Percentiles rank a stretch among this genome's conserved stretches.
Conservation (phyloP, 768 basidiomycete genomes). For the Boletellus sp. region DNA sequence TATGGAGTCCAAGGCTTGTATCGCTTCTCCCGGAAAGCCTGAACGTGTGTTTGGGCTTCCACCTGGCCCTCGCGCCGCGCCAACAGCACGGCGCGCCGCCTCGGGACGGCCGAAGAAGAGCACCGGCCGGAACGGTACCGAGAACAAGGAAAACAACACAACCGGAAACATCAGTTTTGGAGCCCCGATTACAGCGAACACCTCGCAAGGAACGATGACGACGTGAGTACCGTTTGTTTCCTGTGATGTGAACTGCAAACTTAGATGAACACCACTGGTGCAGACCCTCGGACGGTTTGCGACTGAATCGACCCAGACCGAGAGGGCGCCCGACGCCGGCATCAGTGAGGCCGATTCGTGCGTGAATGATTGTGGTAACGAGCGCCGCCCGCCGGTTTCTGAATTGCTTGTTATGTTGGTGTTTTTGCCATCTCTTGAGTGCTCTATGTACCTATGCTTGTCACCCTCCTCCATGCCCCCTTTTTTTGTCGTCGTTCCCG, state of each 20-base stretch:
- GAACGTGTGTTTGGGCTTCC: conserved; percentile 23
- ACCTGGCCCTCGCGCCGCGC: conserved; percentile 50
- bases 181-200: conserved; percentile 10
- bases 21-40: conserved; percentile 27
- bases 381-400: not conserved
- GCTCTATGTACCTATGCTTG: conserved; percentile 33
- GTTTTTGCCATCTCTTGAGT: not conserved
- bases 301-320: conserved; percentile 46
- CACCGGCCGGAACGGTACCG: conserved; percentile 46
- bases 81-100: conserved; percentile 52
- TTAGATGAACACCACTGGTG: not conserved
- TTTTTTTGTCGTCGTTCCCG: conserved; percentile 7
- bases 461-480: conserved; percentile 26
- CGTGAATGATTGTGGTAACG: conserved; percentile 5
- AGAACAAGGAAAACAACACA: conserved; percentile 52
- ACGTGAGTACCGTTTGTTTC: conserved; percentile 44
- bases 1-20: conserved; percentile 34
- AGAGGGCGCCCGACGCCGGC: conserved; percentile 39
- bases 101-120: conserved; percentile 66
- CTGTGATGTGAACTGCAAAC: not conserved
- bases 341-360: conserved; percentile 25
- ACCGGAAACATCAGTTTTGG: conserved; percentile 5
- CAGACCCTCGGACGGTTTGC: conserved; percentile 40
- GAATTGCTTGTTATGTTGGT: not conserved
- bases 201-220: conserved; percentile 39